phyloP scores from a whole-genome alignment of 23 red algal genomes.

The Gracilaria gracilis region DNA sequence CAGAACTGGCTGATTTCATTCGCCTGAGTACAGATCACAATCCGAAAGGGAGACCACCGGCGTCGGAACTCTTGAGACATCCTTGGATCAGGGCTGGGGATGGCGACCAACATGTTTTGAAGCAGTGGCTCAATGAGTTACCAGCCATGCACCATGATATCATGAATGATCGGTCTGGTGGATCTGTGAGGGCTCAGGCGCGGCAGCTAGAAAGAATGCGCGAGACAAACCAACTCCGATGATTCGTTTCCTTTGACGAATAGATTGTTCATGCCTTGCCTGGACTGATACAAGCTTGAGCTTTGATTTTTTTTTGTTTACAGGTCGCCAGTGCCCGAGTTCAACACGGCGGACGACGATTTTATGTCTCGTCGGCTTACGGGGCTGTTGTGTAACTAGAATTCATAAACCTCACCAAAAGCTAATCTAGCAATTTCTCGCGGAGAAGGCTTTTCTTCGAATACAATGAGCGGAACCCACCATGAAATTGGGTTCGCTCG shows the following conservation, averaged over 20 bases:
- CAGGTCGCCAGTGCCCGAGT: not conserved
- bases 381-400: constrained; percentile 5
- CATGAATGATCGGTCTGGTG: constrained; percentile 11
- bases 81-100: constrained; percentile 46
- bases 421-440: not conserved
- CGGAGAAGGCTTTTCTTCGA: not conserved
- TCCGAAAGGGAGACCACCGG: constrained; percentile 48
- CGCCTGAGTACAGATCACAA: constrained; percentile 53
- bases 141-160: constrained; percentile 25
- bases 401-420: not conserved
- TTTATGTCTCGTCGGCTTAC: not conserved
- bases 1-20: constrained; percentile 68
- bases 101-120: not conserved
- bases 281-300: not conserved
- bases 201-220: constrained; percentile 33
- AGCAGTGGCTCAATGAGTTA: constrained; percentile 28
- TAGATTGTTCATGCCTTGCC: not conserved
- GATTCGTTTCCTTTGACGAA: not conserved
- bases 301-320: not conserved
- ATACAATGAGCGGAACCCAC: too few species aligned
- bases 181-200: constrained; percentile 21
- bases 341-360: not conserved
- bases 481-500: too few species aligned
- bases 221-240: constrained; percentile 32
- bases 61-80: constrained; percentile 64